phyloP scores from a whole-genome alignment of 1,139 yeast genomes.

The Pichia sp. region DNA sequence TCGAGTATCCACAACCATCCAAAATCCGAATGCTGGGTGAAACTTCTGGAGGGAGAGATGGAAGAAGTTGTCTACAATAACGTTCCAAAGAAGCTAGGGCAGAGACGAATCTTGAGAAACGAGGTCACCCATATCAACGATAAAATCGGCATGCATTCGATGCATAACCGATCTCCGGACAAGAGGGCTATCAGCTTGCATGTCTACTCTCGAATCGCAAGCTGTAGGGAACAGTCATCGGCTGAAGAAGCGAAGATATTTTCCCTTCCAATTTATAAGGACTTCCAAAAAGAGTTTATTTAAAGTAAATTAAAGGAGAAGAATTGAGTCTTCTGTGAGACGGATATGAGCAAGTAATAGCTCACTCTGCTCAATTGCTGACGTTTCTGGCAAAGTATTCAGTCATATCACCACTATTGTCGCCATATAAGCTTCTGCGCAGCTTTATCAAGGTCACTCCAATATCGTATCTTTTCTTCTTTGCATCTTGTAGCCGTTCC shows the following conservation, averaged over 20 bases:
- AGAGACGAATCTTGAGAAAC: conserved; percentile 34
- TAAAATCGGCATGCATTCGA: conserved; percentile 62
- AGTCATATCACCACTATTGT: conserved; percentile 30
- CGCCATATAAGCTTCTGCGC: conserved; percentile 30
- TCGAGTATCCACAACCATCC: conserved; percentile 77
- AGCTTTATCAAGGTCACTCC: conserved; percentile 30
- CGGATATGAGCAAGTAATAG: neutral
- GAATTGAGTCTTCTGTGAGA: no score
- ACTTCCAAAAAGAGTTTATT: conserved; percentile 4
- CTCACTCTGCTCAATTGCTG: conserved; percentile 7
- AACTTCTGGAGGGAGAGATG: conserved; percentile 58
- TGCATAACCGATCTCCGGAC: conserved; percentile 42
- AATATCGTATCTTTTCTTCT: conserved; percentile 31
- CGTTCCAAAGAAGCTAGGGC: conserved; percentile 40
- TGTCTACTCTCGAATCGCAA: no score
- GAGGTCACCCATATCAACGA: conserved; percentile 68
- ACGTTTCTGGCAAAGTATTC: conserved; percentile 26
- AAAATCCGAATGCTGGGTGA: conserved; percentile 67
- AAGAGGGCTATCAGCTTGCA: conserved; percentile 65
- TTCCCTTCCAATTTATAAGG: neutral
- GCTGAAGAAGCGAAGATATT: no score
- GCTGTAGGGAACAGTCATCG: no score
- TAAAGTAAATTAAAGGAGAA: no score
- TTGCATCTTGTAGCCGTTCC: conserved; percentile 27
- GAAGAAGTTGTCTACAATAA: conserved; percentile 49